phyloP scores from a whole-genome alignment of 305 asterid species.

The Solanum aculeatissimum region DNA sequence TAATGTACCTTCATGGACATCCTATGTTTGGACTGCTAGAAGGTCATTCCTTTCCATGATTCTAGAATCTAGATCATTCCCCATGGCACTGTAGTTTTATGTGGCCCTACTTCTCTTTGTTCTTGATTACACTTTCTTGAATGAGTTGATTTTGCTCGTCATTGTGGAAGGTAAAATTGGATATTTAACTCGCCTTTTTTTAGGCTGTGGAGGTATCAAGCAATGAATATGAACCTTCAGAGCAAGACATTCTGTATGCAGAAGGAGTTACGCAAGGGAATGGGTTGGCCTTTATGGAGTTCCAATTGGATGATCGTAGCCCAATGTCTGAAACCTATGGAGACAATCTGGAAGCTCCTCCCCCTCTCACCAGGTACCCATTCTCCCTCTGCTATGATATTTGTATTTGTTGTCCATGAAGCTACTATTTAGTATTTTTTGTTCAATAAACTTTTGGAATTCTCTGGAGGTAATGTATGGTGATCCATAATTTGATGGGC shows the following conservation, averaged over 20 bases:
- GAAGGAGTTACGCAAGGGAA: constrained; percentile 98
- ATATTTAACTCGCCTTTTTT: not conserved
- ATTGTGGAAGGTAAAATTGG: not conserved
- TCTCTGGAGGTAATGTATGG: not conserved
- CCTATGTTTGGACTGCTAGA: not conserved
- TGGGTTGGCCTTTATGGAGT: constrained; percentile 90
- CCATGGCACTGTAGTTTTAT: not conserved
- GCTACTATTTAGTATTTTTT: not conserved
- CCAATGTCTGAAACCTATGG: constrained; percentile 88
- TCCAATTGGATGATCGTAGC: constrained; percentile 84
- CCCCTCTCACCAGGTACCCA: constrained; percentile 62
- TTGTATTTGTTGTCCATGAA: not conserved
- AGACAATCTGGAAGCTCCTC: constrained; percentile 60
- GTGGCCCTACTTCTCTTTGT: not conserved
- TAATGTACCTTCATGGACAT: not conserved
- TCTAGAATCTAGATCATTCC: not conserved
- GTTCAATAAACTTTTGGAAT: not conserved
- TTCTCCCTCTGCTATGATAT: not conserved
- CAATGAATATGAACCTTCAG: constrained; percentile 90
- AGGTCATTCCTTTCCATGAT: not conserved
- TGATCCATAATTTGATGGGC: not conserved
- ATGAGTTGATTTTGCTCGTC: not conserved
- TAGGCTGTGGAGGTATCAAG: constrained; percentile 97
- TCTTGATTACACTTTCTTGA: not conserved
- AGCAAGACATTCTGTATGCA: constrained; percentile 77